phyloP scores from a whole-genome alignment of 2,329 filamentous ascomycete species.

The Podosphaera xanthii region DNA sequence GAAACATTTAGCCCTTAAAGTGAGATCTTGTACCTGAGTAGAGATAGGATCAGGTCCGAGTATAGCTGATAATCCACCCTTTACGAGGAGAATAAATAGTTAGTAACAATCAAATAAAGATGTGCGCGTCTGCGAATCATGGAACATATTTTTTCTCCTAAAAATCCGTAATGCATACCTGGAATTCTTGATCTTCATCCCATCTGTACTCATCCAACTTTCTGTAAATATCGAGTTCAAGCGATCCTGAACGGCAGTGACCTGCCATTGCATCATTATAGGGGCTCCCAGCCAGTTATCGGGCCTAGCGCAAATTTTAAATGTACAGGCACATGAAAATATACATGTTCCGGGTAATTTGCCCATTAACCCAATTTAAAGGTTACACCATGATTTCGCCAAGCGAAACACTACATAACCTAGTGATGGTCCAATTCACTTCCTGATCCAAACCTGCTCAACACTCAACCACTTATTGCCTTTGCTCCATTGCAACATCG shows the following conservation, averaged over 20 bases:
- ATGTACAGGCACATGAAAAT: too few species aligned
- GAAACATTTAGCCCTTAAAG: slow-evolving; percentile 44
- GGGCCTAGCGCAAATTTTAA: too few species aligned
- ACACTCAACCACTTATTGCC: background rate
- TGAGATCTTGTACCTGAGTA: slow-evolving; percentile 31
- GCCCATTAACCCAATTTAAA: background rate
- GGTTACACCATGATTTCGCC: background rate
- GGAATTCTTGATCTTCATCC: slow-evolving; percentile 44
- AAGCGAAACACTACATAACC: background rate
- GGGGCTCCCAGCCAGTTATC: too few species aligned
- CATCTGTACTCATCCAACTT: slow-evolving; percentile 45
- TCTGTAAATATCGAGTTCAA: slow-evolving; percentile 25
- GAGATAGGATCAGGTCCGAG: slow-evolving; percentile 32
- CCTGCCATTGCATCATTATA: slow-evolving; percentile 4
- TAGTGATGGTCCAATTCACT: background rate
- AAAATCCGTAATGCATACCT: slow-evolving; percentile 22
- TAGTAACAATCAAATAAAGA: background rate
- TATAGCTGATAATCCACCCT: slow-evolving; percentile 40
- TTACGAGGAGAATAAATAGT: background rate
- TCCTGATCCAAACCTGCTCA: background rate
- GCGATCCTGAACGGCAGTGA: slow-evolving; percentile 8
- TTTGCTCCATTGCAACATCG: background rate
- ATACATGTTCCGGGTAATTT: background rate
- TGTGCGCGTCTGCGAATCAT: too few species aligned
- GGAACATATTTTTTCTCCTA: too few species aligned